These are phyloP conservation scores for Raffaelea arxii DNA, from an alignment of 2,329 filamentous ascomycete species.

Conservation along the genomic window DNA sequence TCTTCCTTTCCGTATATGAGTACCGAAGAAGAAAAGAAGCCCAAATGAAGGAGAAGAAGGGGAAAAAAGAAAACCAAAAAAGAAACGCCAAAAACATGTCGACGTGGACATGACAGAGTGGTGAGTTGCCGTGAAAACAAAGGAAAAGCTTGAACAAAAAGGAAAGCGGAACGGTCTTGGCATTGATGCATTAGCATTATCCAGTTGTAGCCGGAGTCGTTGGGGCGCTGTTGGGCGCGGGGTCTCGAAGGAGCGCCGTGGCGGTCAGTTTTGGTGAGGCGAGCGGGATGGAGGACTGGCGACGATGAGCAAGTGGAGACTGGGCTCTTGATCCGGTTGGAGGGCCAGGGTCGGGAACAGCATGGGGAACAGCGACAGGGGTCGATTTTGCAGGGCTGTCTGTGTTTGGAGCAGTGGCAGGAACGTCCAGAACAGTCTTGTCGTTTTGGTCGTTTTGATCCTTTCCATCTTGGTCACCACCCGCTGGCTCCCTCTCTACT, in stretches of 20 bases:
- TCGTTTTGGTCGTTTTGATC: too few species aligned
- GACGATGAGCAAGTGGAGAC: neutral
- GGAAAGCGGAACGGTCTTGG: neutral
- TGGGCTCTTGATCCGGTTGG: too few species aligned
- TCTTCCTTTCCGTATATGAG: neutral
- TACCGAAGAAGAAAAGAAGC: neutral
- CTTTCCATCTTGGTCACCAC: too few species aligned
- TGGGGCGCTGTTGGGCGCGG: too few species aligned
- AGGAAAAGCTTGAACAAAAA: neutral
- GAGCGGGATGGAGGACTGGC: neutral
- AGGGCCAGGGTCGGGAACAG: too few species aligned
- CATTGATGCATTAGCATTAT: neutral
- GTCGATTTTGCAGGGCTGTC: too few species aligned
- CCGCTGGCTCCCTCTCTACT: too few species aligned
- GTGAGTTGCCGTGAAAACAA: neutral
- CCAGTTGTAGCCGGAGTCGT: too few species aligned
- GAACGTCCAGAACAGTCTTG: too few species aligned
- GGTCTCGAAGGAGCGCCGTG: neutral
- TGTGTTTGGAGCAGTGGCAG: too few species aligned
- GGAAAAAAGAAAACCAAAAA: conserved; percentile 1
- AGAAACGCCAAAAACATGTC: conserved; percentile 4
- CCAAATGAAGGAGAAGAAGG: neutral
- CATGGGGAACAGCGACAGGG: too few species aligned
- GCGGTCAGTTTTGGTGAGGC: neutral
- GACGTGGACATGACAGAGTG: neutral